Evolutionary conservation across 2,329 filamentous ascomycete species (phyloP).

Genomic region (Ceratocystis cubensis): DNA sequence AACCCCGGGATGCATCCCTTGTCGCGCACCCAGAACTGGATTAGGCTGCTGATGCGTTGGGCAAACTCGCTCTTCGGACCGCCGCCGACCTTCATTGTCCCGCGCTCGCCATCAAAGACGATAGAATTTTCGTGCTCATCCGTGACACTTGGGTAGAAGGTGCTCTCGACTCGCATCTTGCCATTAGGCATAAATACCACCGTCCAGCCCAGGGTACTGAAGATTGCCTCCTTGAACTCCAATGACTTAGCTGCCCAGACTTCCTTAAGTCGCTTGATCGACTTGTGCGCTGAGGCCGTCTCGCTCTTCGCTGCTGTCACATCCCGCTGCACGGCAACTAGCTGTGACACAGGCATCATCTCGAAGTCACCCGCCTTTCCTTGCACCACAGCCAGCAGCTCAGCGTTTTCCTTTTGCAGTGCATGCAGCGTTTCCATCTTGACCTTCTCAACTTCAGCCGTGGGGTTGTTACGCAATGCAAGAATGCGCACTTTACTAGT

Average conservation of each 20-base stretch:
- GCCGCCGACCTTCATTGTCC: slow-evolving; percentile 95
- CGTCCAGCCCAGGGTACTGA: slow-evolving; percentile 83
- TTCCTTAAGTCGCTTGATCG: slow-evolving; percentile 72
- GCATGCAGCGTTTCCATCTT: slow-evolving; percentile 68
- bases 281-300: slow-evolving; percentile 65
- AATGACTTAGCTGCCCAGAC: slow-evolving; percentile 84
- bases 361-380: slow-evolving; percentile 37
- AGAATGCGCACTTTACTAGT: slow-evolving; percentile 70
- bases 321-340: slow-evolving; percentile 63
- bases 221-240: slow-evolving; percentile 92
- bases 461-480: slow-evolving; percentile 83
- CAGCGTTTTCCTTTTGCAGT: slow-evolving; percentile 70
- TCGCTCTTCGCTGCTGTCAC: slow-evolving; percentile 58
- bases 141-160: slow-evolving; percentile 60
- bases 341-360: slow-evolving; percentile 61
- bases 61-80: slow-evolving; percentile 81
- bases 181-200: slow-evolving; percentile 95
- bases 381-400: slow-evolving; percentile 62
- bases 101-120: slow-evolving; percentile 83
- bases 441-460: slow-evolving; percentile 69
- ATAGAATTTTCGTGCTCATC: slow-evolving; percentile 62
- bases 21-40: slow-evolving; percentile 92
- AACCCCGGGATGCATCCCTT: slow-evolving; percentile 90
- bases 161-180: slow-evolving; percentile 79
- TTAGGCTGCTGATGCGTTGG: slow-evolving; percentile 67